These are phyloP conservation scores for Lentinus tigrinus DNA, from an alignment of 768 basidiomycete genomes.

Conservation along the genomic window DNA sequence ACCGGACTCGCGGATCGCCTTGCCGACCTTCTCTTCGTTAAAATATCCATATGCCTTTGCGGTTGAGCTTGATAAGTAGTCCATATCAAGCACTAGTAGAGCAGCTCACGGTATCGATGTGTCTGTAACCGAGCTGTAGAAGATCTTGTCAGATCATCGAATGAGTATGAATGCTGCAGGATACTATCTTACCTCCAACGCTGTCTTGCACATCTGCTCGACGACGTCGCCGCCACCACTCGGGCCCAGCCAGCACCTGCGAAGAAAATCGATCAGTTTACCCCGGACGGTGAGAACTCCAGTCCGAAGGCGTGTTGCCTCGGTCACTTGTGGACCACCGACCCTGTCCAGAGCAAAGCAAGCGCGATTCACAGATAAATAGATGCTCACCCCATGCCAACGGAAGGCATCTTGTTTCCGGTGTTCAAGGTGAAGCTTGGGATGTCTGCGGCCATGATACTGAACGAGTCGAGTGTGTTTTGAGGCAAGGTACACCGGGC, in stretches of 20 bases:
- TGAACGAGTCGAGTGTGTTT: background rate
- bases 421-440: conserved; percentile 60
- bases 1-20: conserved; percentile 55
- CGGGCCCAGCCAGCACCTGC: conserved; percentile 74
- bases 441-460: conserved; percentile 16
- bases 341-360: no score
- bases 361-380: background rate
- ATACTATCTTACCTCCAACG: conserved; percentile 11
- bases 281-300: background rate
- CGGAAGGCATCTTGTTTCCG: conserved; percentile 72
- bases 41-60: conserved; percentile 6
- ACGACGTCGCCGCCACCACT: conserved; percentile 54
- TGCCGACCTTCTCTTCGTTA: conserved; percentile 82
- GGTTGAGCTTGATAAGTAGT: background rate
- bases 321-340: no score
- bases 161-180: conserved; percentile 37
- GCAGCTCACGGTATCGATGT: conserved; percentile 51
- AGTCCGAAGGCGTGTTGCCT: no score
- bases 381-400: conserved; percentile 52
- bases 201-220: conserved; percentile 35
- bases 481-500: background rate
- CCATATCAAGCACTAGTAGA: background rate
- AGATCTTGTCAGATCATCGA: conserved; percentile 58
- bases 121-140: conserved; percentile 60
- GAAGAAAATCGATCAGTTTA: background rate